Evolutionary conservation across 2,329 filamentous ascomycete genomes (phyloP), one percentile per base, ranked within the genome.

Genomic region (Botrytis medusae): DNA sequence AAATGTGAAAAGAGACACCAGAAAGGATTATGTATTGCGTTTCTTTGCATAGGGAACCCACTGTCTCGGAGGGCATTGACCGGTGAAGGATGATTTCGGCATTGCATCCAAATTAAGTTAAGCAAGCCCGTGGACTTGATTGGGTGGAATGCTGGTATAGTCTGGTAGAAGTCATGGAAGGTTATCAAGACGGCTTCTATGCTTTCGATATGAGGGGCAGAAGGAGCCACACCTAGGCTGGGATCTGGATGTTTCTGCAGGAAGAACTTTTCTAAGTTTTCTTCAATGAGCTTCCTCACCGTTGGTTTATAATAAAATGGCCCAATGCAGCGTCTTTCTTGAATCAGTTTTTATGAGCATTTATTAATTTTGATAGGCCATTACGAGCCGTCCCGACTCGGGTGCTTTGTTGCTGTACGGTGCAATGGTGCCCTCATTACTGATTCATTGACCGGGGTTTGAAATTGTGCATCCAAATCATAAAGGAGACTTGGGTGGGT

Each of bases 61-160:
- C n/a, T 61, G 44, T 73, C 59, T 69, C 54, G 71, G 63, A 42
- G 29, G 67, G 64, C 63, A 72, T 48, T 73, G 71, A 73, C 64
- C 65, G 44, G 61, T 48, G 64, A 73, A 40, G 44, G 65, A 54
- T 73, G 64, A 60, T 69, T 42, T 63, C 64, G 71, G 68, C 25
- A 37, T 32, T 61, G 29, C n/a, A 8, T 32, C 71, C 64, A 32
- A 51, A 69, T 68, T 34, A 32, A 72, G 71, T n/a, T n/a, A 42
- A 32, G 44, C 37, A 40, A 51, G 62, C 48, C 51, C n/a, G 32
- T 48, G 57, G 42, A 46, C 16, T 37, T 63, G 64, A 67, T 34
- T 54, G 69, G 59, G 62, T 67, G 25, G 62, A 68, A 73, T 25
- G 42, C 25, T 34, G 57, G 34, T 37, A 37, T 29, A 70, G 65